phyloP scores from a whole-genome alignment of 805 yeast genomes.

The Diddensiella santjacobensis region DNA sequence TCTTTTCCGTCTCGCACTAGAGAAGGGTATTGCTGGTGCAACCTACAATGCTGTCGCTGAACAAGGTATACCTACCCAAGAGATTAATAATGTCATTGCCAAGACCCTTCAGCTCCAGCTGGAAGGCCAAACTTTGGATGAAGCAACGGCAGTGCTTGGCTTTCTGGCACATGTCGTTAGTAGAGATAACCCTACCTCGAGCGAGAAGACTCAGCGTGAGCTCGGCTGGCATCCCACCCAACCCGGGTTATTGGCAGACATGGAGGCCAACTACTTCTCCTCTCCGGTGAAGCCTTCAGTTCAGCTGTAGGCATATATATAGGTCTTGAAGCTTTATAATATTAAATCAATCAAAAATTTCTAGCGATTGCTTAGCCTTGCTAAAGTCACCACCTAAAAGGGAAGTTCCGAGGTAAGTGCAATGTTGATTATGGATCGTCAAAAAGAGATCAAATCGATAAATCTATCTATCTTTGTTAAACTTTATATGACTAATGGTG shows the following conservation, averaged over 20 bases:
- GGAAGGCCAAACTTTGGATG: neutral
- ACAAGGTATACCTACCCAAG: conserved; percentile 23
- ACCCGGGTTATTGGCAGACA: conserved; percentile 3
- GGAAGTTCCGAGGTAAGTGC: too few relatives aligned
- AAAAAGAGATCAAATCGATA: too few relatives aligned
- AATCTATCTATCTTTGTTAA: too few relatives aligned
- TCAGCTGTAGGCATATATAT: too few relatives aligned
- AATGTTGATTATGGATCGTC: too few relatives aligned
- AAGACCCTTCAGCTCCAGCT: conserved; percentile 4
- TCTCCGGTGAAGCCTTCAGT: too few relatives aligned
- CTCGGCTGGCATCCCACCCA: conserved; percentile 12
- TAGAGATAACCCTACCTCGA: neutral
- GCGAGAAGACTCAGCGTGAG: conserved; percentile 6
- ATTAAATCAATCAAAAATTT: too few relatives aligned
- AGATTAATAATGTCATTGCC: conserved; percentile 31
- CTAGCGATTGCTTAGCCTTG: too few relatives aligned
- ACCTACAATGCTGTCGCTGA: conserved; percentile 31
- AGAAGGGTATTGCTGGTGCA: conserved; percentile 29
- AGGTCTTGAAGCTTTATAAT: too few relatives aligned
- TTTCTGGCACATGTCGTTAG: neutral
- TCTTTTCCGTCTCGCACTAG: conserved; percentile 30
- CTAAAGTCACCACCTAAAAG: too few relatives aligned
- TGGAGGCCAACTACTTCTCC: neutral
- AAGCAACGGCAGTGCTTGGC: conserved; percentile 2
- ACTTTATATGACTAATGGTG: too few relatives aligned